Conservation (phyloP, 2,329 filamentous ascomycete species). For the Nigrospora osmanthi region DNA sequence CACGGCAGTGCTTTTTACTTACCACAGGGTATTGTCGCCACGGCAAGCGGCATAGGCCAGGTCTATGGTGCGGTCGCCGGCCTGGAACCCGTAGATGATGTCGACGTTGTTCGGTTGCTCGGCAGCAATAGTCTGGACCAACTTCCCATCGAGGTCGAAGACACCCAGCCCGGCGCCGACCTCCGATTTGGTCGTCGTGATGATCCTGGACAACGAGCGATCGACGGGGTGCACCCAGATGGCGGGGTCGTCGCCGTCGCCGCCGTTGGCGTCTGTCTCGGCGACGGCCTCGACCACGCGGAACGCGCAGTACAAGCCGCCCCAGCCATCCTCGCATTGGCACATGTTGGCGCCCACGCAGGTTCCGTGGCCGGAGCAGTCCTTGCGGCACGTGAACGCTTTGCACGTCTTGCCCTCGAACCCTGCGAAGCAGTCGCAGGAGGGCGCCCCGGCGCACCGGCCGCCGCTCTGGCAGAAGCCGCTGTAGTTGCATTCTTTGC, state of each 20-base stretch:
- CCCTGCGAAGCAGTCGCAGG: slow-evolving; percentile 35
- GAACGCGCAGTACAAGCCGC: slow-evolving; percentile 36
- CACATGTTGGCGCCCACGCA: slow-evolving; percentile 34
- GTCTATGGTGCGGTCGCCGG: slow-evolving; percentile 34
- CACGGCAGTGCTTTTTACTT: slow-evolving; percentile 10
- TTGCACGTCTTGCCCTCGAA: slow-evolving; percentile 26
- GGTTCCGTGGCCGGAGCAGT: slow-evolving; percentile 31
- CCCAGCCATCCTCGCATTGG: slow-evolving; percentile 32
- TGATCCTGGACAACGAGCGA: slow-evolving; percentile 34
- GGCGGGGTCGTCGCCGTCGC: slow-evolving; percentile 38
- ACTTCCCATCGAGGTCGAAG: slow-evolving; percentile 38
- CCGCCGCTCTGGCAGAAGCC: slow-evolving; percentile 25
- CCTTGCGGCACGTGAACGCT: slow-evolving; percentile 27
- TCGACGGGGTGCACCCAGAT: slow-evolving; percentile 37
- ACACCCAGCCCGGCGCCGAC: slow-evolving; percentile 39
- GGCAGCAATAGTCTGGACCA: slow-evolving; percentile 34
- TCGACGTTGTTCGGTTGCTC: slow-evolving; percentile 47
- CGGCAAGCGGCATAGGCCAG: slow-evolving; percentile 43
- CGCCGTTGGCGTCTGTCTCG: slow-evolving; percentile 35
- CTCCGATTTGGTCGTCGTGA: slow-evolving; percentile 44
- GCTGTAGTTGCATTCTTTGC: slow-evolving; percentile 23
- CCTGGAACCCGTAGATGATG: slow-evolving; percentile 39
- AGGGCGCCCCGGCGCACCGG: neutral
- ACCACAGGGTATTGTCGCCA: slow-evolving; percentile 44
- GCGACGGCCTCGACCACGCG: slow-evolving; percentile 29